Conservation (phyloP, 2,329 filamentous ascomycete species). For the Aspergillus puulaauensis region DNA sequence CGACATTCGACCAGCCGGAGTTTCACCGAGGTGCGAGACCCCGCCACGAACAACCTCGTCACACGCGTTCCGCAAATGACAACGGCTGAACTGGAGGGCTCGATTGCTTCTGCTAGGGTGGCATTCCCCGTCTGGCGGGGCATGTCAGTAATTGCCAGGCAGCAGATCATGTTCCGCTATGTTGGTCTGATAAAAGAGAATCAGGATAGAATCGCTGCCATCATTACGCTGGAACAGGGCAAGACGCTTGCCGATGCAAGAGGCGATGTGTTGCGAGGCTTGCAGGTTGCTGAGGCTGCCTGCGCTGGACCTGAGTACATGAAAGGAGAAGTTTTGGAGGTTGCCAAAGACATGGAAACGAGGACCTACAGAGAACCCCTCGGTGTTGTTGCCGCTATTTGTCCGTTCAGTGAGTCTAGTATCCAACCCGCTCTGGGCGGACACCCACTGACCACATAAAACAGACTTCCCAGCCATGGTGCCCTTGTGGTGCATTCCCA, state of each 20-base stretch:
- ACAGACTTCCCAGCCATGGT: conserved; percentile 70
- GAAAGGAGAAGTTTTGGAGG: conserved; percentile 65
- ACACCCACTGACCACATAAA: conserved; percentile 18
- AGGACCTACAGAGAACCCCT: conserved; percentile 65
- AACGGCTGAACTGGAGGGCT: conserved; percentile 60
- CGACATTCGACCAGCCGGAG: conserved; percentile 56
- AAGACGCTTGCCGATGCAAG: conserved; percentile 67
- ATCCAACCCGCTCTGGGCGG: neutral
- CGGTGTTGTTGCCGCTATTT: conserved; percentile 65
- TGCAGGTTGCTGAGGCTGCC: conserved; percentile 67
- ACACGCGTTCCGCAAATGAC: conserved; percentile 66
- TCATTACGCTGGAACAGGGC: conserved; percentile 66
- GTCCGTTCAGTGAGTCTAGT: conserved; percentile 59
- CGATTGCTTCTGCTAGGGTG: conserved; percentile 62
- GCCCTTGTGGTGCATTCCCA: conserved; percentile 65
- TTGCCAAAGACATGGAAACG: conserved; percentile 69
- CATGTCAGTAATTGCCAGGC: conserved; percentile 59
- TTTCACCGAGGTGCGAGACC: conserved; percentile 66
- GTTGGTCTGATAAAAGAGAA: conserved; percentile 62
- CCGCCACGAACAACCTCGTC: conserved; percentile 66
- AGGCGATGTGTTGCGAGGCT: conserved; percentile 64
- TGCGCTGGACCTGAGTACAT: conserved; percentile 67
- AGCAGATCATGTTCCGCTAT: conserved; percentile 68
- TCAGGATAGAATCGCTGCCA: conserved; percentile 65
- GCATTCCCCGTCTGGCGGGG: conserved; percentile 63